Evolutionary conservation across 2,329 filamentous ascomycete species (phyloP), one percentile per base, ranked within the genome.

Genomic region (Nectriaceae sp.): DNA sequence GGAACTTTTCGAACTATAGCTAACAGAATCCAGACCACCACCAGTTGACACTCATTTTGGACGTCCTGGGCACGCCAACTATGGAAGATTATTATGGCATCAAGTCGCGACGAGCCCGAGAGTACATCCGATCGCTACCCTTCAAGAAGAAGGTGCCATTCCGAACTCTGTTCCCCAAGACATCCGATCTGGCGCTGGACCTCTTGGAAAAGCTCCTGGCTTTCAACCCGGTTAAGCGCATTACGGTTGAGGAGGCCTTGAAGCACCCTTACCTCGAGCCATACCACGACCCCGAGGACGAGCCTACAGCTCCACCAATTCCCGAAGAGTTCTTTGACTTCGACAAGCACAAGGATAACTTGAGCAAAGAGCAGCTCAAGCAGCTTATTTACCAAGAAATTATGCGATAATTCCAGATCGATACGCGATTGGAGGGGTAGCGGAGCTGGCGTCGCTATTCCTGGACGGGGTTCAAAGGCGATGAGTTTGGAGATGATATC

Each of bases 71-170:
- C 56, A 99, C 94, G 3, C 94, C 94, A 3, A 99, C 94, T 11
- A 99, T 99, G 94, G 94, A 99, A 71, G 94, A 99, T 70, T 99
- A 99, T 81, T 99, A 99, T 65, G 94, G 94, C 57, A 99, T 99
- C 83, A 99, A 99, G 77, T 97, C 94, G 45, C 89, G 94, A 58
- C 90, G 94, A 65, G 94, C 94, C 42, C 85, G 94, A 57, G 94
- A 99, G 75, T 99, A 99, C 76, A 99, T 99, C 68, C 90, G 94
- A 53, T 97, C 92, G 45, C 82, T 97, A 40, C 93, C 94, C 16
- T 97, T 97, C 80, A 97, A 97, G 84, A 97, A 97, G 86, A 97
- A 97, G 85, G 95, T 97, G 40, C 92, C 94, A 0, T 94, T 97
- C 84, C 90, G 94, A 70, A 89, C 88, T 38, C 85, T 99, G 70